Conservation (phyloP, 495 filamentous ascomycete species). For the Neurospora tetrasperma region DNA sequence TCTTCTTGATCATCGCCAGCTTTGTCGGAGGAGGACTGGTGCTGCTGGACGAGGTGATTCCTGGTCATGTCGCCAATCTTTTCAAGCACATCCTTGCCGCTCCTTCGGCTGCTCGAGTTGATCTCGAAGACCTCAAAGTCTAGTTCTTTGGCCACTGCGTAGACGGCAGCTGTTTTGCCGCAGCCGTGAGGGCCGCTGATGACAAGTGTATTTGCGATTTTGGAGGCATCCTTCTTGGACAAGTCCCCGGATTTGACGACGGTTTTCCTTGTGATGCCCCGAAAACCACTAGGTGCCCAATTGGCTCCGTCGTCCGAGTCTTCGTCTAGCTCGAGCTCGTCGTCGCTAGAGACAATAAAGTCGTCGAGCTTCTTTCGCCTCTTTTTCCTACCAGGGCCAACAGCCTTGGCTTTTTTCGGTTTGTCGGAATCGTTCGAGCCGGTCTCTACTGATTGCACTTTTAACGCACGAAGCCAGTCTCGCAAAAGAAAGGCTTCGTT, state of each 20-base stretch:
- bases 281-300: slow-evolving; percentile 29
- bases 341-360: slow-evolving; percentile 79
- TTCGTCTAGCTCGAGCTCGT: slow-evolving; percentile 71
- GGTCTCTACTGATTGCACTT: slow-evolving; percentile 61
- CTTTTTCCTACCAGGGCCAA: slow-evolving; percentile 50
- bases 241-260: slow-evolving; percentile 50
- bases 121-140: slow-evolving; percentile 95
- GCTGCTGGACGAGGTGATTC: slow-evolving; percentile 70
- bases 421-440: slow-evolving; percentile 42
- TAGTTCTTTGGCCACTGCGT: slow-evolving; percentile 91
- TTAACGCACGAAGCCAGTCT: slow-evolving; percentile 75
- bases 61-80: slow-evolving; percentile 92
- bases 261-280: slow-evolving; percentile 43
- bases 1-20: slow-evolving; percentile 25
- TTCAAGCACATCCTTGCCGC: slow-evolving; percentile 82
- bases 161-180: slow-evolving; percentile 87
- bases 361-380: slow-evolving; percentile 67
- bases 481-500: slow-evolving; percentile 59
- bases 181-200: slow-evolving; percentile 85
- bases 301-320: slow-evolving; percentile 55
- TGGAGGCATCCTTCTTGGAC: slow-evolving; percentile 32
- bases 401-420: slow-evolving; percentile 33
- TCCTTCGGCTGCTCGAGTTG: slow-evolving; percentile 70
- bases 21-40: slow-evolving; percentile 15
- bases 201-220: slow-evolving; percentile 53